Evolutionary conservation across 148 eudicot genomes (phyloP).

Genomic region (Rhododendron mucronatum): DNA sequence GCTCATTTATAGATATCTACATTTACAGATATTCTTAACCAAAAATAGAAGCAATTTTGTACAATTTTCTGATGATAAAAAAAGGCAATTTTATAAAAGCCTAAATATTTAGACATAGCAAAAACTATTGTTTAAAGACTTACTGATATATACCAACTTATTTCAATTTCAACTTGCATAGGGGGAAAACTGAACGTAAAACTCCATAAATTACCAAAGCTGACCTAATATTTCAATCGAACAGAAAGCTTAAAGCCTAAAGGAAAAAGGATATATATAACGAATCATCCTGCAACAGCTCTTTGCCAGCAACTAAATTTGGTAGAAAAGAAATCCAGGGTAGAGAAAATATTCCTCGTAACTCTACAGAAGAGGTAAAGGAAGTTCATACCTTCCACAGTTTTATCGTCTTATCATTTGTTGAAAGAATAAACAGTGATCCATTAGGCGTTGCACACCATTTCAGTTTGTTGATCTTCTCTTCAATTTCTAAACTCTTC

Average conservation of each 20-base stretch:
- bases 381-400: conserved; percentile 56
- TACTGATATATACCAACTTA: background rate
- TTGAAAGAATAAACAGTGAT: conserved; percentile 51
- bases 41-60: background rate
- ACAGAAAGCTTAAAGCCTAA: background rate
- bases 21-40: background rate
- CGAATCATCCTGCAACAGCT: background rate
- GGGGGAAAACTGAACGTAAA: background rate
- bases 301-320: background rate
- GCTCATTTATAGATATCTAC: background rate
- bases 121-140: background rate
- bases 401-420: conserved; percentile 67
- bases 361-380: background rate
- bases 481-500: conserved; percentile 68
- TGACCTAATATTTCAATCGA: background rate
- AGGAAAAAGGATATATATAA: background rate
- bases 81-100: background rate
- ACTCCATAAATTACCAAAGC: background rate
- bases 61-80: background rate
- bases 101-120: background rate
- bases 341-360: background rate
- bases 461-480: conserved; percentile 61
- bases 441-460: conserved; percentile 49
- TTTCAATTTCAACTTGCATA: background rate
- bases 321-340: background rate